phyloP scores from a whole-genome alignment of 345 rosid species.

The Gossypium longicalyx region DNA sequence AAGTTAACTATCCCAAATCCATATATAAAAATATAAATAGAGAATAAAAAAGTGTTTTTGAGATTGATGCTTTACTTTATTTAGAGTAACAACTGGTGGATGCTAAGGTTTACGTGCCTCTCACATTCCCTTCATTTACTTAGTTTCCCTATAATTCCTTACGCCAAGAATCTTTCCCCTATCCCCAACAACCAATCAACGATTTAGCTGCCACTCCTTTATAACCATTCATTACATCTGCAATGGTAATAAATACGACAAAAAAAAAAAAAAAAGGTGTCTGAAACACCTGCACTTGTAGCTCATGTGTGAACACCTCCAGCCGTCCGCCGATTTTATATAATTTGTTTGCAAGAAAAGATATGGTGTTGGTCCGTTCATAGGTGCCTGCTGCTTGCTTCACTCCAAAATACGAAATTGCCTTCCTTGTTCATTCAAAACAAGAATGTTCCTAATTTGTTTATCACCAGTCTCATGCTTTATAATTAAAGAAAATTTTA shows the following conservation, averaged over 20 bases:
- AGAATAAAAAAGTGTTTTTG: background rate
- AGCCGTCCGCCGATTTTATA: background rate
- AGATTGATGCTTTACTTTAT: conserved; percentile 8
- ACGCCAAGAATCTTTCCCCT: conserved; percentile 11
- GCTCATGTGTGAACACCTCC: background rate
- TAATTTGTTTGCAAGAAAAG: background rate
- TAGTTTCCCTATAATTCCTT: background rate
- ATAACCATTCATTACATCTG: background rate
- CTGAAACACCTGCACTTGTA: background rate
- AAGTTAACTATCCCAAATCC: background rate
- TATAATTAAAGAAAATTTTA: too few relatives aligned
- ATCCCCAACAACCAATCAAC: background rate
- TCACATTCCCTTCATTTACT: background rate
- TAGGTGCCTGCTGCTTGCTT: background rate
- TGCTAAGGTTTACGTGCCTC: background rate
- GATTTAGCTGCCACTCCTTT: background rate
- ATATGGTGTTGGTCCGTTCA: background rate
- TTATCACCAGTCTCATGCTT: background rate
- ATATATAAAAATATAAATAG: background rate
- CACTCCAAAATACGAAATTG: conserved; percentile 5
- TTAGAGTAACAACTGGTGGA: background rate
- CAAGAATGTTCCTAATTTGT: background rate
- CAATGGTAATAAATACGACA: background rate
- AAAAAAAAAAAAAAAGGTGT: background rate
- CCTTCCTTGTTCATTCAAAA: conserved; percentile 4